Percentiles rank a stretch among this genome's conserved stretches.
Conservation (phyloP, 2,329 filamentous ascomycete genomes). For the Fusarium buharicum region DNA sequence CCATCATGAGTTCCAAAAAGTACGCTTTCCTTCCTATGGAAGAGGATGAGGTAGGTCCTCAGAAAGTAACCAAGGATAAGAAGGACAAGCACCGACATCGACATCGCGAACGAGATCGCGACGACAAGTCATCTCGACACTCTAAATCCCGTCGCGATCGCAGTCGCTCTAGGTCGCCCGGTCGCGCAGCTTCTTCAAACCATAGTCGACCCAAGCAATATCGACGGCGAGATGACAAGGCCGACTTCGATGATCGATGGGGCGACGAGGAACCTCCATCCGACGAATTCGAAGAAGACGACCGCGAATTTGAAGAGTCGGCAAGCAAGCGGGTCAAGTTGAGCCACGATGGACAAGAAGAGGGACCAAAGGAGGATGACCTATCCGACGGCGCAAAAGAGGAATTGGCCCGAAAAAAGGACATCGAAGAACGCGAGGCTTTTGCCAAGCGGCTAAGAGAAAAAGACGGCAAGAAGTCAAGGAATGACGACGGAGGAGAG, state of each 20-base stretch:
- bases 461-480: conserved; percentile 76
- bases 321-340: conserved; percentile 76
- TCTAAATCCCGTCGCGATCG: conserved; percentile 46
- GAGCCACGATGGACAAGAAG: conserved; percentile 61
- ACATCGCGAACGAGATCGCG: conserved; percentile 52
- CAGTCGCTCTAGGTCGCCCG: conserved; percentile 51
- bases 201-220: conserved; percentile 55
- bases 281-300: conserved; percentile 57
- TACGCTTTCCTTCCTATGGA: conserved; percentile 77
- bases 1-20: conserved; percentile 64
- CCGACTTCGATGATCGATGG: conserved; percentile 80
- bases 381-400: conserved; percentile 69
- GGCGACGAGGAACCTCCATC: conserved; percentile 75
- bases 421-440: conserved; percentile 80
- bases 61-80: conserved; percentile 62
- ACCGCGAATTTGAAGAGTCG: conserved; percentile 73
- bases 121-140: conserved; percentile 45
- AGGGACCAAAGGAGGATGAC: conserved; percentile 58
- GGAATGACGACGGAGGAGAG: conserved; percentile 69
- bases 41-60: conserved; percentile 67
- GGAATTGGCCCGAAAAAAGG: conserved; percentile 69
- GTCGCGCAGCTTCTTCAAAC: conserved; percentile 40
- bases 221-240: conserved; percentile 54
- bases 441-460: conserved; percentile 80
- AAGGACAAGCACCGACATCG: conserved; percentile 58